These are phyloP conservation scores for Triticum urartu DNA, from an alignment of 176 grass and related monocot genomes.

Conservation along the genomic window DNA sequence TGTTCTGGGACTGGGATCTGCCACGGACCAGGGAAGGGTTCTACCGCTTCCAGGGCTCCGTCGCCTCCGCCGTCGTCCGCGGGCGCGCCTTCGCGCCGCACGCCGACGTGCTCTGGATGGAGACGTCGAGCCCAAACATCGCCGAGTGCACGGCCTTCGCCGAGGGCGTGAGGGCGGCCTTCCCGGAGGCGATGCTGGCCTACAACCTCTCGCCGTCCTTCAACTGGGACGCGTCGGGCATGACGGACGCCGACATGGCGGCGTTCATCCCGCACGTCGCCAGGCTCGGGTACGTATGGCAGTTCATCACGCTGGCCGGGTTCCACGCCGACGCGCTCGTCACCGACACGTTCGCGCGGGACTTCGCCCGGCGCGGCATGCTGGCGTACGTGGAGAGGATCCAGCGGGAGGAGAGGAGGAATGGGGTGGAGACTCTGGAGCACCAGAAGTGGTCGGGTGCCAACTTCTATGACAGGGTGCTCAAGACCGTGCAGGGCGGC, in stretches of 20 bases:
- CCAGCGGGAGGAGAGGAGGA: slow-evolving; percentile 84
- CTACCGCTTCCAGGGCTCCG: slow-evolving; percentile 83
- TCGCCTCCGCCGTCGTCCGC: slow-evolving; percentile 67
- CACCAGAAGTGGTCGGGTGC: slow-evolving; percentile 98
- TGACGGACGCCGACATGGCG: slow-evolving; percentile 68
- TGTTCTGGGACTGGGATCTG: slow-evolving; percentile 97
- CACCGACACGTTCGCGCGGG: slow-evolving; percentile 79
- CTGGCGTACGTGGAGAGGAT: slow-evolving; percentile 95
- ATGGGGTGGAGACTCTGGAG: slow-evolving; percentile 81
- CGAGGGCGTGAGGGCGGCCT: slow-evolving; percentile 47
- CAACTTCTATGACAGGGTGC: slow-evolving; percentile 81
- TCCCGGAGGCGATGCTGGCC: slow-evolving; percentile 71
- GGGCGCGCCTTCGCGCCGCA: slow-evolving; percentile 68
- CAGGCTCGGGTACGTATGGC: slow-evolving; percentile 72
- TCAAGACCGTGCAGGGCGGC: slow-evolving; percentile 94
- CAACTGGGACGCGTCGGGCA: slow-evolving; percentile 96
- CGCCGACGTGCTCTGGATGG: slow-evolving; percentile 93
- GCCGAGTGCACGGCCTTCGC: slow-evolving; percentile 74
- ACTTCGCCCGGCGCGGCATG: slow-evolving; percentile 80
- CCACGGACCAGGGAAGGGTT: slow-evolving; percentile 87
- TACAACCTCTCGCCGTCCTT: slow-evolving; percentile 99
- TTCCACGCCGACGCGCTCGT: slow-evolving; percentile 97
- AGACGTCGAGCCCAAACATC: slow-evolving; percentile 87
- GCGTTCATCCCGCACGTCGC: slow-evolving; percentile 80
- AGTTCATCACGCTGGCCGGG: slow-evolving; percentile 93